A percentile compares a stretch with the other conserved stretches of the same genome.
phyloP scores from a whole-genome alignment of 345 rosid species.

The Aquilaria sinensis region DNA sequence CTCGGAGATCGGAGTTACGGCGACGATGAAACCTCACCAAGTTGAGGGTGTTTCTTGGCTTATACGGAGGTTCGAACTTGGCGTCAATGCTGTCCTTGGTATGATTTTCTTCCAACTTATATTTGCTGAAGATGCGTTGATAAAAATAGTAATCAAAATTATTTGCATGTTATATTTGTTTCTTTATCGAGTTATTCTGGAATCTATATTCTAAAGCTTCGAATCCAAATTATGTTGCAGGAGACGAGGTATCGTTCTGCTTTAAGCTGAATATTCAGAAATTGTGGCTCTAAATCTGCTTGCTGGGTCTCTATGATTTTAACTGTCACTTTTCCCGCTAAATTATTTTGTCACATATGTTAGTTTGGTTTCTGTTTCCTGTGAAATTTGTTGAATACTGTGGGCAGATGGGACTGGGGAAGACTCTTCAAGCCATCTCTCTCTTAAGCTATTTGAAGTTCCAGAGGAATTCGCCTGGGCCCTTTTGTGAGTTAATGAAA shows the following conservation, averaged over 20 bases:
- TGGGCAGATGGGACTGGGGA: constrained; percentile 87
- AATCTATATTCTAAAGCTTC: neutral
- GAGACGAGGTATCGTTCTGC: constrained; percentile 57
- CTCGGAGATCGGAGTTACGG: constrained; percentile 48
- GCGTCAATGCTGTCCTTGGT: constrained; percentile 83
- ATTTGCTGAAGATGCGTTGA: neutral
- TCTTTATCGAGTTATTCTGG: neutral
- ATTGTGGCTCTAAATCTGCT: too few species aligned
- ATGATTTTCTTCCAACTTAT: neutral
- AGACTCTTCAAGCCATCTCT: constrained; percentile 82
- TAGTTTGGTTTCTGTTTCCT: neutral
- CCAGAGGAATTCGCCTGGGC: constrained; percentile 41
- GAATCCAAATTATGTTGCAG: constrained; percentile 37
- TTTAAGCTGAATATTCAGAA: neutral
- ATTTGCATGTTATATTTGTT: neutral
- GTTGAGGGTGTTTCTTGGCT: constrained; percentile 79
- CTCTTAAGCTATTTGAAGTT: constrained; percentile 72
- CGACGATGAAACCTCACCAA: constrained; percentile 72
- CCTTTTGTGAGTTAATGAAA: constrained; percentile 54
- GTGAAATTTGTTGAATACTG: neutral
- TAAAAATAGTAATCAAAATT: neutral
- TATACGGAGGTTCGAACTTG: constrained; percentile 51
- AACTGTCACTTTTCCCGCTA: neutral
- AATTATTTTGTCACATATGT: neutral
- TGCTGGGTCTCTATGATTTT: neutral